phyloP scores from a whole-genome alignment of 768 basidiomycete species.

The Tricholoma sp. region DNA sequence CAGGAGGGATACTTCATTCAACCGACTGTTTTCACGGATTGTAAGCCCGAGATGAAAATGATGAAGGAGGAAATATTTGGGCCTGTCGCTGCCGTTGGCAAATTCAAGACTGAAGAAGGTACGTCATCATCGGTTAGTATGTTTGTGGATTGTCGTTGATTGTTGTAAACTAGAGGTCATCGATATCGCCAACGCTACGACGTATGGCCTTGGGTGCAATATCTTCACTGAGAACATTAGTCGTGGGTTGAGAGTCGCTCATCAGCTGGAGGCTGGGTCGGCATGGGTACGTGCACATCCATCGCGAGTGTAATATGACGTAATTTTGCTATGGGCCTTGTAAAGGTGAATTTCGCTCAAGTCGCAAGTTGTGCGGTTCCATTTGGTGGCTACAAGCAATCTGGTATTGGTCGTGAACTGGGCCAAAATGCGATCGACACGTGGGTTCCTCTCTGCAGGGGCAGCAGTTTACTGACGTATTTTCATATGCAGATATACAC shows the following conservation, averaged over 20 bases:
- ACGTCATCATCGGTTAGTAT: neutral
- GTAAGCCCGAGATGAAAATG: slow-evolving; percentile 60
- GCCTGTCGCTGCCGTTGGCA: slow-evolving; percentile 68
- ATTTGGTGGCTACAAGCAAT: slow-evolving; percentile 23
- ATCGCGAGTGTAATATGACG: neutral
- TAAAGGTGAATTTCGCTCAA: slow-evolving; percentile 14
- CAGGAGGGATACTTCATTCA: slow-evolving; percentile 61
- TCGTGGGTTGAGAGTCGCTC: slow-evolving; percentile 12
- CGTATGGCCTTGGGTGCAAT: slow-evolving; percentile 11
- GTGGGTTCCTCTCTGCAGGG: slow-evolving; percentile 2
- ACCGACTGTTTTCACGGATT: slow-evolving; percentile 68
- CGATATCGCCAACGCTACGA: slow-evolving; percentile 12
- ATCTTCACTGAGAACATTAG: slow-evolving; percentile 13
- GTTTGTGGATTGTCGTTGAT: neutral
- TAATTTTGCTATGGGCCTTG: neutral
- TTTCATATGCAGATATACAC: slow-evolving; percentile 6
- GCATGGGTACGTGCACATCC: slow-evolving; percentile 3
- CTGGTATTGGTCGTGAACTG: slow-evolving; percentile 18
- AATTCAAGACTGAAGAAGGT: slow-evolving; percentile 55
- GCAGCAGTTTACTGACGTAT: neutral
- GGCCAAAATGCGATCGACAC: slow-evolving; percentile 17
- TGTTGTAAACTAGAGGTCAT: slow-evolving; percentile 12
- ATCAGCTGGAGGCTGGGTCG: slow-evolving; percentile 13
- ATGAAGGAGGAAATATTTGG: slow-evolving; percentile 70
- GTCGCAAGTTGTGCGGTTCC: slow-evolving; percentile 6